phyloP scores from a whole-genome alignment of 768 basidiomycete species.

The Agrocybe chaxingu region DNA sequence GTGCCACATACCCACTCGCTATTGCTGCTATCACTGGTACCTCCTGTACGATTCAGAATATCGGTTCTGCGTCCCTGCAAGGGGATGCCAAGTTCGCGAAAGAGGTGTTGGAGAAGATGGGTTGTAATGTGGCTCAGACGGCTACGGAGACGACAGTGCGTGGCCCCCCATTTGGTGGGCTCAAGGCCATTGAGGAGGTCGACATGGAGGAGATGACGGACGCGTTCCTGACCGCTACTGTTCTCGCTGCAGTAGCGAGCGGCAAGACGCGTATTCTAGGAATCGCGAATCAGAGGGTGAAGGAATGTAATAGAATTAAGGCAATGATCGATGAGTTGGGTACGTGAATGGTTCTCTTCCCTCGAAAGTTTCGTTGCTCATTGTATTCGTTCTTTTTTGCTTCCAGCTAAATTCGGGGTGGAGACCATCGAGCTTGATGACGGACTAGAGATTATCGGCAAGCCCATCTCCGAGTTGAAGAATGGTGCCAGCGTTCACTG shows the following conservation, averaged over 20 bases:
- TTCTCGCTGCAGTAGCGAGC: slow-evolving; percentile 78
- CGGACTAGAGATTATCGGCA: slow-evolving; percentile 87
- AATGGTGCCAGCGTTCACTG: slow-evolving; percentile 83
- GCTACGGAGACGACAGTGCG: slow-evolving; percentile 86
- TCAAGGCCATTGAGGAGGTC: slow-evolving; percentile 81
- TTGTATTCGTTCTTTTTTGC: neutral
- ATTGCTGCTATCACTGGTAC: slow-evolving; percentile 98
- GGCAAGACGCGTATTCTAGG: slow-evolving; percentile 83
- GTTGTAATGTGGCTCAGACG: slow-evolving; percentile 88
- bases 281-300: slow-evolving; percentile 97
- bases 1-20: slow-evolving; percentile 95
- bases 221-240: slow-evolving; percentile 94
- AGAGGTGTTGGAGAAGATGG: slow-evolving; percentile 92
- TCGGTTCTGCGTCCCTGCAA: slow-evolving; percentile 87
- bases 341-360: slow-evolving; percentile 31
- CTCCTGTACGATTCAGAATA: slow-evolving; percentile 88
- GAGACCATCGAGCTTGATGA: slow-evolving; percentile 90
- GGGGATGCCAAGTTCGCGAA: slow-evolving; percentile 97
- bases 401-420: slow-evolving; percentile 88
- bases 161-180: slow-evolving; percentile 78
- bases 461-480: slow-evolving; percentile 59
- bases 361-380: neutral
- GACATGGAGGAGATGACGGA: slow-evolving; percentile 99
- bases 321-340: slow-evolving; percentile 97
- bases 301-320: slow-evolving; percentile 95